phyloP scores from a whole-genome alignment of 1,139 yeast genomes.

The Kodamaea sp. region DNA sequence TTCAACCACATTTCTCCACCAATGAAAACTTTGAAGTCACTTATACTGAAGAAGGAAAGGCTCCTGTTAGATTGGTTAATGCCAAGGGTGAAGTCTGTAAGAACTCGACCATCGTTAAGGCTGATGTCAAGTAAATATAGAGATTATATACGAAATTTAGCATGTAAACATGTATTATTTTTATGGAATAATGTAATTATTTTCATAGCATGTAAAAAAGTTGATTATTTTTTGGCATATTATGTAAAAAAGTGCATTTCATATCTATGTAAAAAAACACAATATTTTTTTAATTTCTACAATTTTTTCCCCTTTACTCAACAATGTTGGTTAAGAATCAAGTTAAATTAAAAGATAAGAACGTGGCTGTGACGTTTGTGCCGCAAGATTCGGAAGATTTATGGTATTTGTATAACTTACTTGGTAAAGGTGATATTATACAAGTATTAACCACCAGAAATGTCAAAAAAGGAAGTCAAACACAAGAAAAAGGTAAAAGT shows the following conservation, averaged over 20 bases:
- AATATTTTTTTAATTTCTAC: neutral
- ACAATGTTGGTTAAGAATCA: slow-evolving; percentile 45
- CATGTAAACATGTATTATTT: neutral
- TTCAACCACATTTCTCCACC: slow-evolving; percentile 89
- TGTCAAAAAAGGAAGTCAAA: slow-evolving; percentile 42
- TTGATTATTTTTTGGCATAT: neutral
- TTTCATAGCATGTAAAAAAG: neutral
- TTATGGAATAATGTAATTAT: neutral
- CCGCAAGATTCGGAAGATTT: slow-evolving; percentile 92
- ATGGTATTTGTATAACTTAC: slow-evolving; percentile 81
- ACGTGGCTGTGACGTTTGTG: slow-evolving; percentile 61
- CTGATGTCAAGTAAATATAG: slow-evolving; percentile 60
- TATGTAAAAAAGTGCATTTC: neutral
- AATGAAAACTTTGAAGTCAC: slow-evolving; percentile 72
- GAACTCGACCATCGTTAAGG: slow-evolving; percentile 62
- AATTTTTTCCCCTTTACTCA: too few species aligned
- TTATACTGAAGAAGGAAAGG: slow-evolving; percentile 78
- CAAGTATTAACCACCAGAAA: slow-evolving; percentile 66
- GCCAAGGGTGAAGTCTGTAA: slow-evolving; percentile 70
- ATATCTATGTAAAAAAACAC: neutral
- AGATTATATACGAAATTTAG: neutral
- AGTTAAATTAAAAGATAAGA: slow-evolving; percentile 54
- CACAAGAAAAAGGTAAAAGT: slow-evolving; percentile 32
- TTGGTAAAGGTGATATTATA: slow-evolving; percentile 72
- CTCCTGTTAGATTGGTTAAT: slow-evolving; percentile 73